A percentile compares a stretch with the other conserved stretches of the same genome.
Evolutionary conservation across 2,329 filamentous ascomycete species (phyloP).

Genomic region (Bertia moriformis): DNA sequence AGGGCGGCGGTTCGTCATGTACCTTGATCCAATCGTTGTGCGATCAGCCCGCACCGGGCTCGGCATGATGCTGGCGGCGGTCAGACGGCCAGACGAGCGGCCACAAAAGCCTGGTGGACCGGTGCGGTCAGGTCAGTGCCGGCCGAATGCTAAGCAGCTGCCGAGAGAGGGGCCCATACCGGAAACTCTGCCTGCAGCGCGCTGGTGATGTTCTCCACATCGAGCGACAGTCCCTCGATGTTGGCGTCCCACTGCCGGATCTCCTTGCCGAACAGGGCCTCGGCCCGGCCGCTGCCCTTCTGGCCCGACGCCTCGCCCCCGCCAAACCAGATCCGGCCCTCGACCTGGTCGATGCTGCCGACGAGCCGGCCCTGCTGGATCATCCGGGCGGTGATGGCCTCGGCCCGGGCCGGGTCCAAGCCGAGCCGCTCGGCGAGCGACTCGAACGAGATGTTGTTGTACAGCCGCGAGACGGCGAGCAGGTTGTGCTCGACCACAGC

Average conservation of each 20-base stretch:
- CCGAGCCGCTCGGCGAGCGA: constrained; percentile 66
- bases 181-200: constrained; percentile 71
- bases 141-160: neutral
- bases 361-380: constrained; percentile 82
- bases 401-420: constrained; percentile 65
- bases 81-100: too few species aligned
- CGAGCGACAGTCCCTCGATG: constrained; percentile 72
- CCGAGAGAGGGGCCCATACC: constrained; percentile 23
- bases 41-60: too few species aligned
- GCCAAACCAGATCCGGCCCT: constrained; percentile 76
- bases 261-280: constrained; percentile 50
- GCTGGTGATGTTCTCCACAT: constrained; percentile 75
- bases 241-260: constrained; percentile 80
- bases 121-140: neutral
- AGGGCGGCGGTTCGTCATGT: too few species aligned
- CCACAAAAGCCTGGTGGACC: constrained; percentile 4
- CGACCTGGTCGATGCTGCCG: constrained; percentile 88
- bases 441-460: constrained; percentile 63
- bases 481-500: constrained; percentile 95
- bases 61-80: too few species aligned
- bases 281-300: constrained; percentile 52
- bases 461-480: constrained; percentile 67
- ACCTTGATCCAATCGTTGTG: too few species aligned
- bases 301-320: constrained; percentile 54
- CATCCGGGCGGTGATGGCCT: constrained; percentile 87